Base-by-base conservation (phyloP, 805 yeast genomes). In the Candida glaebosa region DNA sequence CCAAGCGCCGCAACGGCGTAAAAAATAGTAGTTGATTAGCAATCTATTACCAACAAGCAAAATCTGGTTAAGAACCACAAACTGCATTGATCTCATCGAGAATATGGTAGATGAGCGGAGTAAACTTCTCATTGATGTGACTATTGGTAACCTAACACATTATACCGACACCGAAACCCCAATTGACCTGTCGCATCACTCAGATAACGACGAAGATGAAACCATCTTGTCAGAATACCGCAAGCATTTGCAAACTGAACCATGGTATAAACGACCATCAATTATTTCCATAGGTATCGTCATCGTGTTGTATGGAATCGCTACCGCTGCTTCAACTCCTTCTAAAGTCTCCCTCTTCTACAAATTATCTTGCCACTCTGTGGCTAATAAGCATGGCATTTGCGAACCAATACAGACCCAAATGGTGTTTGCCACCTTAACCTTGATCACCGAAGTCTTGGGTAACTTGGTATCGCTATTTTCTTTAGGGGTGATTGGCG, bases 231-330 rank as follows among this genome's bases (percentile, higher is more conserved):
- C 67, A 12, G 79, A 77, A 42, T 70, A 71, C 32, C 62, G 77
- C 26, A 22, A 50, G 3, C 56, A 59, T 20, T 73, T 74, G 51
- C 48, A 57, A 40, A 42, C 56, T 3, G 40, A 74, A 31, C 58
- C 62, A 5, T 79, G 84, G 81, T 60, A 67, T 40, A 60, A 60
- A 14, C 63, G 79, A 35, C 88, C 88, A 0, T 69, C 80, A 2
- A 58, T 77, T 9, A 47, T 57, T n/a, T 59, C 73, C 54, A 51
- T 81, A 5, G 65, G 77, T 20, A 28, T 63, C 2, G 56, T 71
- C 1, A 25, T 72, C 2, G 64, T 75, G 18, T 18, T 73, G 3
- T 57, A 60, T 37, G 63, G 76, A 10, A 50, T 75, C 25, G 58
- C 78, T 65, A 5, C 39, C 31, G 25, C 41, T 4, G 38, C 41